Evolutionary conservation across 352 stramenopile species (phyloP).

Genomic region (Phytophthora sp.): DNA sequence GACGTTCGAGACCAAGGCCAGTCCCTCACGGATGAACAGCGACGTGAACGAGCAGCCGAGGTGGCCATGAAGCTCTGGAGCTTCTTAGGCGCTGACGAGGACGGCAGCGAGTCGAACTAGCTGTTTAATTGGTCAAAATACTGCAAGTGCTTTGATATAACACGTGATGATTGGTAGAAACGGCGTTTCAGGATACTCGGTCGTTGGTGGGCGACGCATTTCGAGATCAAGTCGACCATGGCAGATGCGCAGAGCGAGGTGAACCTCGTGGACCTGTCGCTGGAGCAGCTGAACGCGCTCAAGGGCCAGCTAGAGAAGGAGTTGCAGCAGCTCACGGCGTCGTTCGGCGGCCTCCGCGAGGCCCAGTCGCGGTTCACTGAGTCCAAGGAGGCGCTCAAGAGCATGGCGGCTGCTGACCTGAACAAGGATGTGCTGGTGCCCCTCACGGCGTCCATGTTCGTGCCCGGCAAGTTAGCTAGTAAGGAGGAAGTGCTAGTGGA

Average conservation of each 20-base stretch:
- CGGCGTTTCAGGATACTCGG: constrained; percentile 15
- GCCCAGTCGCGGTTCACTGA: constrained; percentile 80
- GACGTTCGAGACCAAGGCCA: constrained; percentile 66
- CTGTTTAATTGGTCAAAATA: constrained; percentile 39
- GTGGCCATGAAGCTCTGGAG: constrained; percentile 84
- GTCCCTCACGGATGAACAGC: constrained; percentile 60
- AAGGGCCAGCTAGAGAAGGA: constrained; percentile 91
- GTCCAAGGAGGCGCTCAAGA: constrained; percentile 76
- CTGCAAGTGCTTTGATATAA: constrained; percentile 1
- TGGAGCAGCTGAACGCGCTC: constrained; percentile 94
- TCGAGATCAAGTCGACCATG: constrained; percentile 40
- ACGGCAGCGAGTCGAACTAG: constrained; percentile 39
- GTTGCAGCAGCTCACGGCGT: constrained; percentile 76
- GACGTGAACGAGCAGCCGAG: constrained; percentile 68
- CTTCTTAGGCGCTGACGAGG: constrained; percentile 59
- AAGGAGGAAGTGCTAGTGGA: constrained; percentile 92
- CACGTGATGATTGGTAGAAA: constrained; percentile 30
- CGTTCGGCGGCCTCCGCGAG: constrained; percentile 74
- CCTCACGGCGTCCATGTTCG: constrained; percentile 95
- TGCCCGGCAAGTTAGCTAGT: constrained; percentile 88
- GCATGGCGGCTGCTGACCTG: constrained; percentile 61
- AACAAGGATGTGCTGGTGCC: constrained; percentile 93
- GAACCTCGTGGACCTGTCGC: constrained; percentile 87
- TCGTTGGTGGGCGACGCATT: constrained; percentile 30
- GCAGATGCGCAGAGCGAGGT: constrained; percentile 61